A percentile compares a stretch with the other conserved stretches of the same genome.
Conservation (phyloP, 352 stramenopile genomes). For the Phytophthora lateralis region DNA sequence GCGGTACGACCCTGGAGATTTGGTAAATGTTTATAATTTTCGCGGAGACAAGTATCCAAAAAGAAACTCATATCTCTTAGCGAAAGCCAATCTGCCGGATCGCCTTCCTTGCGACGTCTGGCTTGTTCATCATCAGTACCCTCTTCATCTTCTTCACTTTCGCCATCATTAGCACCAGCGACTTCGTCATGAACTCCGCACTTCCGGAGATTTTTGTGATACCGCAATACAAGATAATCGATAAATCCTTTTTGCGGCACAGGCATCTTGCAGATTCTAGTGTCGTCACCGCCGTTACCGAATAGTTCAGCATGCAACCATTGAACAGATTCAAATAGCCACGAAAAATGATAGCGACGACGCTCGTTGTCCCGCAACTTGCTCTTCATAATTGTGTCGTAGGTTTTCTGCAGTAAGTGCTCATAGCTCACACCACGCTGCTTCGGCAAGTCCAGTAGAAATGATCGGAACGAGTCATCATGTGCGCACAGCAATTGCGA, state of each 20-base stretch:
- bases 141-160: conserved; percentile 35
- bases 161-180: neutral
- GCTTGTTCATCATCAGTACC: conserved; percentile 31
- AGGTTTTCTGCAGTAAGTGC: conserved; percentile 43
- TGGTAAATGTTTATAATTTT: conserved; percentile 64
- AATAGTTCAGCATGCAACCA: conserved; percentile 52
- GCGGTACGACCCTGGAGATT: conserved; percentile 72
- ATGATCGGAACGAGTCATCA: conserved; percentile 53
- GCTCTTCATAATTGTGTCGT: conserved; percentile 52
- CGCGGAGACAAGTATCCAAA: conserved; percentile 59
- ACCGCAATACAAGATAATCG: conserved; percentile 51
- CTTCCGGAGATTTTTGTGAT: conserved; percentile 43
- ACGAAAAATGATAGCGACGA: conserved; percentile 66
- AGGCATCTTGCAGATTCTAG: conserved; percentile 28
- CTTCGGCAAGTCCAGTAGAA: conserved; percentile 47
- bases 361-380: conserved; percentile 71
- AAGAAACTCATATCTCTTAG: conserved; percentile 62
- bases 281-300: conserved; percentile 9
- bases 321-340: conserved; percentile 59
- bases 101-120: conserved; percentile 36
- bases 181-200: conserved; percentile 19
- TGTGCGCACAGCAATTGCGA: conserved; percentile 52
- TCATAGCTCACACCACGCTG: conserved; percentile 38
- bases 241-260: conserved; percentile 46
- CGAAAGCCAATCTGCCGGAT: conserved; percentile 56